These are phyloP conservation scores for Monosporozyma aquatica DNA, from an alignment of 805 yeast species.

Conservation along the genomic window DNA sequence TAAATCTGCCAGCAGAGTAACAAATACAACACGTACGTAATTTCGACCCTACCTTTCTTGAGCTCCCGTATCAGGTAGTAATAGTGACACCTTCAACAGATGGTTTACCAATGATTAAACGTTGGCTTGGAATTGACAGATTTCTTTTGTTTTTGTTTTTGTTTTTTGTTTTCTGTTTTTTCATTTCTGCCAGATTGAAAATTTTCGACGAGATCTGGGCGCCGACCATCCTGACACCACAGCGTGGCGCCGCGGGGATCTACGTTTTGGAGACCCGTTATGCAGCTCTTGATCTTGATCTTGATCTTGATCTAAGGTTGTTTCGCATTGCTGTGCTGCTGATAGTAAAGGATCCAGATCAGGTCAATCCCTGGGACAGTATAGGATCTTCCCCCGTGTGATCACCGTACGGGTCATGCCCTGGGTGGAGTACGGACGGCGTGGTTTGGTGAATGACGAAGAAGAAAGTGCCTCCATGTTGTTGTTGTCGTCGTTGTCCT, in stretches of 20 bases:
- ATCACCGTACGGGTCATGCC: slow-evolving; percentile 24
- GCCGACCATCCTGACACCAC: neutral
- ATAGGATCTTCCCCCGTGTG: neutral
- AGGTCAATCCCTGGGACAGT: neutral
- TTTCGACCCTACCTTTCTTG: too few relatives aligned
- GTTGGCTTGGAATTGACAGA: neutral
- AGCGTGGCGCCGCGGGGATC: neutral
- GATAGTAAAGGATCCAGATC: too few relatives aligned
- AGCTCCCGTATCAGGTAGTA: too few relatives aligned
- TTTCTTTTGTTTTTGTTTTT: neutral
- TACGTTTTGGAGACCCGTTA: neutral
- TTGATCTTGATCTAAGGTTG: too few relatives aligned
- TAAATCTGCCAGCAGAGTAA: neutral
- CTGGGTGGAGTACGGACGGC: slow-evolving; percentile 23
- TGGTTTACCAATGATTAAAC: too few relatives aligned
- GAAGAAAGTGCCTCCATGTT: slow-evolving; percentile 2
- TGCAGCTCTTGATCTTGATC: neutral
- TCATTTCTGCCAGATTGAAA: neutral
- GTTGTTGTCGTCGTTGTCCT: slow-evolving; percentile 11
- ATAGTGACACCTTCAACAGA: too few relatives aligned
- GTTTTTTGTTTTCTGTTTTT: neutral
- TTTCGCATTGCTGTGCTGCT: too few relatives aligned
- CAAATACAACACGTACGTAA: too few relatives aligned
- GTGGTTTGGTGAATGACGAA: slow-evolving; percentile 22
- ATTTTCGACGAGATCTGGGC: neutral